Base-by-base conservation (phyloP, 208 protist species). In the Novymonas esmeraldas region DNA sequence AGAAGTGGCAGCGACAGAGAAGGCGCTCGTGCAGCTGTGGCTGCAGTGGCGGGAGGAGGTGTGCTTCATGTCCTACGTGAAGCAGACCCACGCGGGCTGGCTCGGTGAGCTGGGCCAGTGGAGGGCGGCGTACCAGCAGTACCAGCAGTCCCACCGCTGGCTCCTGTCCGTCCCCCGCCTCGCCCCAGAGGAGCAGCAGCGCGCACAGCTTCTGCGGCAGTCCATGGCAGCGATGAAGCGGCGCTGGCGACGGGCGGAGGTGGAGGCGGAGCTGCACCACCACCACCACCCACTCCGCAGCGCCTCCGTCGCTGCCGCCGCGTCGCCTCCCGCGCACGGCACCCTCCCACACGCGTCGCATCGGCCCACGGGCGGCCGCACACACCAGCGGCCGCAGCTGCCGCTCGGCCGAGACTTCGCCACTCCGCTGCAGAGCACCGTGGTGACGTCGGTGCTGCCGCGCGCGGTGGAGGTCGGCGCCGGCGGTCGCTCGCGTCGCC, bases 391-490 rank as follows among this genome's bases (percentile, higher is more conserved):
- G 33, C 59, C n/a, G 31, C 28, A 36, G 28, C 42, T 48, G 10
- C 56, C 59, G 28, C 31, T 52, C 13, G 45, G 42, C 6, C 31
- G n/a, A 34, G 34, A 16, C 31, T 39, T 64, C 33, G 22, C 59
- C 18, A 60, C 63, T 3, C 70, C 42, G 22, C 59, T 72, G 50
- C 64, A 77, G n/a, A 82, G 73, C 67, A 79, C 71, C 36, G 72
- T 93, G 10, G 87, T 93, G 20, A 93, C 84, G 5, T 90, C 84
- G 7, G 55, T 84, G 52, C 68, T 93, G 41, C 87, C 83, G 29
- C 71, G 55, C 7, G 70, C 50, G 3, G 68, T 93, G 9, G 77
- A 88, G 59, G 65, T 90, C 41, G 44, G n/a, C n/a, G n/a, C 51
- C 13, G 72, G 70, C 48, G 56, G 39, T 1, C 59, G 55, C 20